phyloP scores from a whole-genome alignment of 139 green algal species.

The Asterochloris erici region DNA sequence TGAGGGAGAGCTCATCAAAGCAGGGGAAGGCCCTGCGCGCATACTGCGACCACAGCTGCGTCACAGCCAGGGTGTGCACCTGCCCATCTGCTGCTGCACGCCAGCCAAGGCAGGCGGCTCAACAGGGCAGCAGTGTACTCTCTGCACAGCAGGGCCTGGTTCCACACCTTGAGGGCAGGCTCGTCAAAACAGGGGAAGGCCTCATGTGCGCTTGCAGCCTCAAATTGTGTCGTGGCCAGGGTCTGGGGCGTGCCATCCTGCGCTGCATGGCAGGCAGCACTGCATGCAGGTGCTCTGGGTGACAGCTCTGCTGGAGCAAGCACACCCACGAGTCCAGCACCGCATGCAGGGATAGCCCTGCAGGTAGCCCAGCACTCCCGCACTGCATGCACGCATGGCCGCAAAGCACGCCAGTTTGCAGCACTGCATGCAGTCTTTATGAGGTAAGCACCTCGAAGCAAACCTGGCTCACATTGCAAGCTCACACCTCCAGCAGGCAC shows the following conservation, averaged over 20 bases:
- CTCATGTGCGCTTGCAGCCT: slow-evolving; percentile 64
- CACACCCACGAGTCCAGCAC: too few relatives aligned
- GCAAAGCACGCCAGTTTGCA: too few relatives aligned
- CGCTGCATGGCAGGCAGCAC: neutral
- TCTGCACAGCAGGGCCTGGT: neutral
- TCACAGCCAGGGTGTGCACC: neutral
- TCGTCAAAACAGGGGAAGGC: slow-evolving; percentile 95
- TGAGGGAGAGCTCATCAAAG: slow-evolving; percentile 1
- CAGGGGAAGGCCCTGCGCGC: slow-evolving; percentile 8
- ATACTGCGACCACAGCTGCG: neutral
- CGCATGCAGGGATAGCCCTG: too few relatives aligned
- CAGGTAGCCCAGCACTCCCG: too few relatives aligned
- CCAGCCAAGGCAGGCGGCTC: neutral
- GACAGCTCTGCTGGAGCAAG: too few relatives aligned
- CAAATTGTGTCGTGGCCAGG: slow-evolving; percentile 78
- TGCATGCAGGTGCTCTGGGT: too few relatives aligned
- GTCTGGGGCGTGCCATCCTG: slow-evolving; percentile 24
- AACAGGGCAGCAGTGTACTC: neutral
- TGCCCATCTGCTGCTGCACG: slow-evolving; percentile 10
- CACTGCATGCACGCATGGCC: too few relatives aligned
- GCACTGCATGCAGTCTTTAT: too few relatives aligned
- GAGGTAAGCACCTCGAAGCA: too few relatives aligned
- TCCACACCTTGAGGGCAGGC: slow-evolving; percentile 73
- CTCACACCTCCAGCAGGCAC: too few relatives aligned
- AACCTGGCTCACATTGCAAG: too few relatives aligned